A percentile compares a stretch with the other conserved stretches of the same genome.
phyloP scores from a whole-genome alignment of 2,329 filamentous ascomycete genomes.

The Talaromyces pinophilus region DNA sequence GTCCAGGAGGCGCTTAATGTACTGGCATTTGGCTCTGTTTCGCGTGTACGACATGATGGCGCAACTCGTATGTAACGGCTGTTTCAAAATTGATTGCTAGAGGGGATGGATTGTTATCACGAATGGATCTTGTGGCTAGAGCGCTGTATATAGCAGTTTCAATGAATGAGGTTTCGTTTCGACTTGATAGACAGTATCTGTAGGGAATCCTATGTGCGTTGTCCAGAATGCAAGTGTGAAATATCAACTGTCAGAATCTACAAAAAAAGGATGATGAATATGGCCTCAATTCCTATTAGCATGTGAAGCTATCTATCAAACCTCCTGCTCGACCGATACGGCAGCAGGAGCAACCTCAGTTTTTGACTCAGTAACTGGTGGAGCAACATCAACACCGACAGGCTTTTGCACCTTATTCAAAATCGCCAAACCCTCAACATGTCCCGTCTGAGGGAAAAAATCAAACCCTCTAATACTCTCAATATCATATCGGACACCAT shows the following conservation, averaged over 20 bases:
- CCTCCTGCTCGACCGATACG: not conserved
- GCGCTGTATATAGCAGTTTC: conserved; percentile 23
- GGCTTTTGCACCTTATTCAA: conserved; percentile 45
- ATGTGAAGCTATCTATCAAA: not conserved
- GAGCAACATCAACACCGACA: not conserved
- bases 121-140: conserved; percentile 16
- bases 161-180: conserved; percentile 1
- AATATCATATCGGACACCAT: conserved; percentile 67
- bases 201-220: not conserved
- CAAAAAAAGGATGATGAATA: not conserved
- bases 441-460: conserved; percentile 87
- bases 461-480: conserved; percentile 92
- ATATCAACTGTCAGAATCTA: not conserved
- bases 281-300: not conserved
- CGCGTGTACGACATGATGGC: conserved; percentile 1
- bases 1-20: conserved; percentile 65
- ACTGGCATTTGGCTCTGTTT: conserved; percentile 1
- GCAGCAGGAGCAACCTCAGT: not conserved
- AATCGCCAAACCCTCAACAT: conserved; percentile 67
- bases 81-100: conserved; percentile 13
- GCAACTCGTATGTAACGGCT: conserved; percentile 7
- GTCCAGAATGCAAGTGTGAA: not conserved
- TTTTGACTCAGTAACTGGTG: not conserved
- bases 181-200: not conserved
- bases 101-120: conserved; percentile 11